These are phyloP conservation scores for Carallia pectinifolia DNA, from an alignment of 345 rosid genomes.

Conservation along the genomic window DNA sequence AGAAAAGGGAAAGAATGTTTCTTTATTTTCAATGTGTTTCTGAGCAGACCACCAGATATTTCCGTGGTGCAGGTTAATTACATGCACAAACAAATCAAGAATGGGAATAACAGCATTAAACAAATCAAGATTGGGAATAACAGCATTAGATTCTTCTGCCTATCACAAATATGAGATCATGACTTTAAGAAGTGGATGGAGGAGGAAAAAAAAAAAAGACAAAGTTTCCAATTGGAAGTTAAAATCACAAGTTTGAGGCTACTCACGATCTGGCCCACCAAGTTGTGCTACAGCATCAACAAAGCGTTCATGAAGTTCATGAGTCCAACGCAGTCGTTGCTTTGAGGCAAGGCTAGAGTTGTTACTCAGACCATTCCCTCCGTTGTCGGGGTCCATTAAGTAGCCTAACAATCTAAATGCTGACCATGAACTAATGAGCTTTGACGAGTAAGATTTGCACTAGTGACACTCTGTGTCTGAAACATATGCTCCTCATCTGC, in stretches of 20 bases:
- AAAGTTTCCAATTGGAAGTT: not conserved
- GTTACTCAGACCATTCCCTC: slow-evolving; percentile 57
- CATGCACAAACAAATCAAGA: too few relatives aligned
- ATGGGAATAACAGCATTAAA: too few relatives aligned
- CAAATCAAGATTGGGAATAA: too few relatives aligned
- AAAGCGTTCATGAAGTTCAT: slow-evolving; percentile 98
- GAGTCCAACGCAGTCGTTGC: slow-evolving; percentile 96
- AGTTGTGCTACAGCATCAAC: slow-evolving; percentile 99
- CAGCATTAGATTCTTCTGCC: too few relatives aligned
- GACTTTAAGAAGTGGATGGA: not conserved
- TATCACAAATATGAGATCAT: not conserved
- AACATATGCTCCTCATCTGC: slow-evolving; percentile 51
- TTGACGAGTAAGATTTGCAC: slow-evolving; percentile 41
- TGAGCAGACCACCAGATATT: too few relatives aligned
- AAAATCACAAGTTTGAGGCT: slow-evolving; percentile 5
- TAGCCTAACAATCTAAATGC: slow-evolving; percentile 44
- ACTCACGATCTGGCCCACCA: slow-evolving; percentile 99
- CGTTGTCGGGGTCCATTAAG: slow-evolving; percentile 69
- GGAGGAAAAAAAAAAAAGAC: not conserved
- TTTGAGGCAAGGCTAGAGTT: slow-evolving; percentile 86
- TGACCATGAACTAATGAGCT: slow-evolving; percentile 52
- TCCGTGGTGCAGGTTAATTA: too few relatives aligned
- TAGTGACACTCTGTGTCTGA: slow-evolving; percentile 41
- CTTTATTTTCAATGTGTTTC: too few relatives aligned
- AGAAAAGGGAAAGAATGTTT: too few relatives aligned